Evolutionary conservation across 768 basidiomycete species (phyloP).

Genomic region (Trametes gibbosa): DNA sequence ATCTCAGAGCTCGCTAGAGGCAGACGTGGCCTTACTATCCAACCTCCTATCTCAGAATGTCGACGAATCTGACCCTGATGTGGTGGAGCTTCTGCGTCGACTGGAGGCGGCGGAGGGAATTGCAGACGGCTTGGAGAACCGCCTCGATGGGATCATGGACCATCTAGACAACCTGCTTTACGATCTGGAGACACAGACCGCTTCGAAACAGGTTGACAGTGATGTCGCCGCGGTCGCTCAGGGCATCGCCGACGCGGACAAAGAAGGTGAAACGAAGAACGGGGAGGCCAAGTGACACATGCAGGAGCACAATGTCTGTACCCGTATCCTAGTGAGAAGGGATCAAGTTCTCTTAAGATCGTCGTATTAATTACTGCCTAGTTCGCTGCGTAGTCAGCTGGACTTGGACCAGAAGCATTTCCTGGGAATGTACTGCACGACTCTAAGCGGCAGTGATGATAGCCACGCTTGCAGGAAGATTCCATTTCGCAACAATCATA

Average conservation of each 20-base stretch:
- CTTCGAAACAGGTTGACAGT: neutral
- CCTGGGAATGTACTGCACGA: too few species aligned
- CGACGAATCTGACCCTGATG: conserved; percentile 38
- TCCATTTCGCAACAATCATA: too few species aligned
- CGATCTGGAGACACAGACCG: conserved; percentile 34
- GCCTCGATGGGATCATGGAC: conserved; percentile 58
- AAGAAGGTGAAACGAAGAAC: neutral
- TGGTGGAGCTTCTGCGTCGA: conserved; percentile 51
- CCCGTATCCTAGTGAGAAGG: neutral
- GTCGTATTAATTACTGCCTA: neutral
- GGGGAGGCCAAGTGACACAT: neutral
- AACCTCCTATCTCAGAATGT: conserved; percentile 32
- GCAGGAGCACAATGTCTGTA: neutral
- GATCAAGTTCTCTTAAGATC: neutral
- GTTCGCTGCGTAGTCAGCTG: neutral
- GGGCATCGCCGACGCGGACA: neutral
- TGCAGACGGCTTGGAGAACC: conserved; percentile 59
- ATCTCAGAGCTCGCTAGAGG: conserved; percentile 25
- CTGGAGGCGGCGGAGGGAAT: conserved; percentile 58
- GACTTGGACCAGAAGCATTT: neutral
- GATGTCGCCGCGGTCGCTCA: neutral
- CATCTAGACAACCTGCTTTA: conserved; percentile 55
- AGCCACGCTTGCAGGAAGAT: too few species aligned
- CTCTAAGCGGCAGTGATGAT: too few species aligned
- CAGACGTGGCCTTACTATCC: conserved; percentile 37